Conservation (phyloP, 768 basidiomycete genomes). For the Boletus tylopilopsis region DNA sequence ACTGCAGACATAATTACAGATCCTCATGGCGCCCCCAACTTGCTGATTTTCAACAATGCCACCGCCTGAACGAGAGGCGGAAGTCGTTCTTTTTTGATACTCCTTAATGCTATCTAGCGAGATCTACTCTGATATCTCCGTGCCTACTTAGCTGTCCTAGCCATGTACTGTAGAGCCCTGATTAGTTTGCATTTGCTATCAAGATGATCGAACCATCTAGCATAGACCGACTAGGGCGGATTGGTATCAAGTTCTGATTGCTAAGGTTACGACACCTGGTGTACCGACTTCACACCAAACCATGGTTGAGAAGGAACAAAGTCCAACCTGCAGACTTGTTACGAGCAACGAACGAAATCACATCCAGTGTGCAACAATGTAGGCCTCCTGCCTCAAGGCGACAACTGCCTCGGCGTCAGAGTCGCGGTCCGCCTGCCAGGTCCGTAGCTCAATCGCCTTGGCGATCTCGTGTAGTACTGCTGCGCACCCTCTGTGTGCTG, state of each 20-base stretch:
- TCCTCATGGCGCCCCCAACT: slow-evolving; percentile 58
- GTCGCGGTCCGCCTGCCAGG: slow-evolving; percentile 69
- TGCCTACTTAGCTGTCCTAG: slow-evolving; percentile 2
- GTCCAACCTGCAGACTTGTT: slow-evolving; percentile 10
- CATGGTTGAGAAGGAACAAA: too few relatives aligned
- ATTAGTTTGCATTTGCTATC: too few relatives aligned
- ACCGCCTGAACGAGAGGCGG: slow-evolving; percentile 31
- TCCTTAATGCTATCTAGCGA: slow-evolving; percentile 4
- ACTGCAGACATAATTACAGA: slow-evolving; percentile 47
- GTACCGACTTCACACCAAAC: too few relatives aligned
- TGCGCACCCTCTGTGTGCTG: slow-evolving; percentile 61
- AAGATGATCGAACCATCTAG: too few relatives aligned
- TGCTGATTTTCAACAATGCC: slow-evolving; percentile 80
- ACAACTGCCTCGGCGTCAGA: slow-evolving; percentile 66
- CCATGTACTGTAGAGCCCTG: slow-evolving; percentile 12
- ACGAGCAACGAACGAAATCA: slow-evolving; percentile 4
- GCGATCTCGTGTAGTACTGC: slow-evolving; percentile 65
- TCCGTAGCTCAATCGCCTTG: slow-evolving; percentile 54
- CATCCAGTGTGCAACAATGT: slow-evolving; percentile 41
- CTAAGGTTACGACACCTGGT: background rate
- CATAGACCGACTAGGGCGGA: too few relatives aligned
- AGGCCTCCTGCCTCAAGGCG: slow-evolving; percentile 68
- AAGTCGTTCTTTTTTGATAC: background rate
- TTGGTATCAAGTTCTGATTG: too few relatives aligned
- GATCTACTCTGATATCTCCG: background rate